Conservation (phyloP, 2,329 filamentous ascomycete genomes). For the Cladorrhinum sp. region DNA sequence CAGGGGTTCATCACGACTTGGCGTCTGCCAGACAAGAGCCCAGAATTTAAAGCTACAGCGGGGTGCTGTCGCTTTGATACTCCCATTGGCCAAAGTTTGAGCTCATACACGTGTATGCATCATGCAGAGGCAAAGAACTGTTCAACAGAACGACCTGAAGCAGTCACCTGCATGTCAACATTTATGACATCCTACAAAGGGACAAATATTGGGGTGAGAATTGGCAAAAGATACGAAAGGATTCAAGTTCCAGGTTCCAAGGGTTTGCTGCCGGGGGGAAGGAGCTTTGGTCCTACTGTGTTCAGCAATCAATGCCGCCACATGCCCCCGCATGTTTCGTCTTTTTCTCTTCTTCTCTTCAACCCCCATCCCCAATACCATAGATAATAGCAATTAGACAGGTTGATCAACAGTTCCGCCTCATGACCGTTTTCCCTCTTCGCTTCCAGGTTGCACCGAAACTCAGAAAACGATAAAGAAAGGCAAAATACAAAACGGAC, state of each 20-base stretch:
- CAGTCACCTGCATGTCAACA: background rate
- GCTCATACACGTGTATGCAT: background rate
- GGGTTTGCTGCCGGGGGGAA: background rate
- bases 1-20: constrained; percentile 1
- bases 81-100: background rate
- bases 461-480: background rate
- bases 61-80: background rate
- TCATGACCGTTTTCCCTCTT: too few relatives aligned
- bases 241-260: too few relatives aligned
- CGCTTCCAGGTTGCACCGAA: too few relatives aligned
- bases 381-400: too few relatives aligned
- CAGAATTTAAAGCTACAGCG: background rate
- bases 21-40: background rate
- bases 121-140: background rate
- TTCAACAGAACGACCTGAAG: background rate
- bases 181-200: background rate
- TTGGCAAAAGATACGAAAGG: too few relatives aligned
- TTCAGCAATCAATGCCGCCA: background rate
- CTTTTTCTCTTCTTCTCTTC: too few relatives aligned
- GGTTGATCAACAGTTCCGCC: too few relatives aligned
- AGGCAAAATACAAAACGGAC: too few relatives aligned
- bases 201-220: too few relatives aligned
- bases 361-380: too few relatives aligned
- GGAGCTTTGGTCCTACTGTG: background rate
- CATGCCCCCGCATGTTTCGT: background rate